Percentiles rank a stretch among this genome's conserved stretches.
Evolutionary conservation across 106 monocot genomes (phyloP).

Genomic region (Apostasia shenzhenica): DNA sequence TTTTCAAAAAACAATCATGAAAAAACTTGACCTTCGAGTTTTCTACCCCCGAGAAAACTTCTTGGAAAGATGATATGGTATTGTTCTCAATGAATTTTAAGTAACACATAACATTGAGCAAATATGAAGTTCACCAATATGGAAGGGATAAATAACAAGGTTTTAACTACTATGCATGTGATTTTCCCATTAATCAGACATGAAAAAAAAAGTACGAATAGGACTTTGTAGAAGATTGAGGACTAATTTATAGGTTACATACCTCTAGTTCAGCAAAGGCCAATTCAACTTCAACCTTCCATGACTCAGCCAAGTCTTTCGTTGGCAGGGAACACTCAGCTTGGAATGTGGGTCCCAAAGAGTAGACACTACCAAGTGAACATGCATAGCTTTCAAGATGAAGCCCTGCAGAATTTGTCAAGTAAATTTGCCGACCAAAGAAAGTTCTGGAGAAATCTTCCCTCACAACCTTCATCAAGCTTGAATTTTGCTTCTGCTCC

Average conservation of each 20-base stretch:
- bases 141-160: no score
- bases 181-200: no score
- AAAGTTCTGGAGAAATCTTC: constrained; percentile 54
- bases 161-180: no score
- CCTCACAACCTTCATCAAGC: constrained; percentile 5
- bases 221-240: no score
- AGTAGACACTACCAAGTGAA: constrained; percentile 64
- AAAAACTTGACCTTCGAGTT: no score
- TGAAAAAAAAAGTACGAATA: no score
- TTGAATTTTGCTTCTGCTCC: constrained; percentile 27
- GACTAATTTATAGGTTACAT: neutral
- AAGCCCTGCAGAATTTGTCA: constrained; percentile 35
- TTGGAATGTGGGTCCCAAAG: constrained; percentile 57
- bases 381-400: constrained; percentile 82
- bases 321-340: constrained; percentile 21
- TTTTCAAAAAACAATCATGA: no score
- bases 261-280: constrained; percentile 82
- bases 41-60: no score
- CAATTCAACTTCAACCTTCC: constrained; percentile 70
- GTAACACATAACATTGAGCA: no score
- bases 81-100: no score
- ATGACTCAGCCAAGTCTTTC: constrained; percentile 56
- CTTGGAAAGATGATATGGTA: no score
- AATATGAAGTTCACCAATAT: no score
- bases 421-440: constrained; percentile 42